Conservation (phyloP, 164 flowering plant genomes). For the Brasenia schreberi region DNA sequence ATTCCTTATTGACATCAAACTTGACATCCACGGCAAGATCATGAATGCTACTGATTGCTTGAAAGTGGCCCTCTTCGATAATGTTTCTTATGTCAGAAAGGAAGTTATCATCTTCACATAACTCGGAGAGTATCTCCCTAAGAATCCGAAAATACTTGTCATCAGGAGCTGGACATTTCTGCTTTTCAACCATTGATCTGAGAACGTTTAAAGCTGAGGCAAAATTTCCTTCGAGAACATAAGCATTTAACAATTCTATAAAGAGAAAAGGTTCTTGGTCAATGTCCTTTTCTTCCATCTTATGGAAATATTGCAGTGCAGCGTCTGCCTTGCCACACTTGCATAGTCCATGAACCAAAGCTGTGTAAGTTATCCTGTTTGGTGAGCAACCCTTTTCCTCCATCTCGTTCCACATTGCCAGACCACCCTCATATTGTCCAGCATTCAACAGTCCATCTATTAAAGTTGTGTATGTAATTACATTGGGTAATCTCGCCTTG, state of each 20-base stretch:
- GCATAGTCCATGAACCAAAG: slow-evolving; percentile 71
- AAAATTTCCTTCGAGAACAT: slow-evolving; percentile 21
- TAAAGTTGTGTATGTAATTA: slow-evolving; percentile 67
- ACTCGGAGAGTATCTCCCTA: slow-evolving; percentile 23
- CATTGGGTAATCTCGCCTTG: slow-evolving; percentile 44
- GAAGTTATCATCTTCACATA: slow-evolving; percentile 34
- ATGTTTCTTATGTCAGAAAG: slow-evolving; percentile 32
- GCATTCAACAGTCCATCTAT: slow-evolving; percentile 63
- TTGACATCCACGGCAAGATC: slow-evolving; percentile 4
- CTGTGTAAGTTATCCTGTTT: slow-evolving; percentile 55
- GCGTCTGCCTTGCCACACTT: slow-evolving; percentile 42
- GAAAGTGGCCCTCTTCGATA: slow-evolving; percentile 31
- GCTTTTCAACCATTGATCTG: slow-evolving; percentile 35
- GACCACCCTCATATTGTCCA: slow-evolving; percentile 56
- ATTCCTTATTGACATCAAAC: neutral
- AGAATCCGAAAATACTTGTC: slow-evolving; percentile 32
- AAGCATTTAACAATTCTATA: slow-evolving; percentile 39
- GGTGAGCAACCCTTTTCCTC: slow-evolving; percentile 40
- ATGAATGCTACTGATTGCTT: slow-evolving; percentile 9
- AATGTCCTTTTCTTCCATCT: slow-evolving; percentile 56
- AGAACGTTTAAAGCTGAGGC: slow-evolving; percentile 35
- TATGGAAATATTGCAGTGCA: slow-evolving; percentile 33
- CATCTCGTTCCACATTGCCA: slow-evolving; percentile 62
- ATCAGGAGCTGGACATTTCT: slow-evolving; percentile 24
- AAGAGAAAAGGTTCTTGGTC: slow-evolving; percentile 42